Base-by-base conservation (phyloP, 768 basidiomycete genomes). In the Tulasnella sp. region DNA sequence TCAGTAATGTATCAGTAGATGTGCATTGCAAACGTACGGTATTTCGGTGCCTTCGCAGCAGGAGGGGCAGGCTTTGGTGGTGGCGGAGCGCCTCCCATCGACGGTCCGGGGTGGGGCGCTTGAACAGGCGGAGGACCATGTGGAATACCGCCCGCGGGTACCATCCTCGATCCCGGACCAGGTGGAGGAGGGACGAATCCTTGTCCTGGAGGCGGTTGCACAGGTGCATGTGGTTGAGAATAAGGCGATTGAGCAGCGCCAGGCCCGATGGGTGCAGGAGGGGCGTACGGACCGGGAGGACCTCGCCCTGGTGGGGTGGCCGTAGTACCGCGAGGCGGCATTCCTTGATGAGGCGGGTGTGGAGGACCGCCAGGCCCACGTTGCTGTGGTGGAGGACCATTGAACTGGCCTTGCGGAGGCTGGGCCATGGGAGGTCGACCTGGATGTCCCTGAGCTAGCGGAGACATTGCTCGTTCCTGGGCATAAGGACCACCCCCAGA, bases 21-120 rank as follows among this genome's bases (percentile, higher is more conserved):
- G n/a, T n/a, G n/a, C n/a, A n/a, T n/a, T n/a, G n/a, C n/a, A 25
- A 8, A 77, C 80, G 67, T 62, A 83, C 81, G 82, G 68, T 83
- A 81, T 66, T 78, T 78, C 15, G 79, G 73, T 36, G 69, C 68
- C 9, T 73, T 70, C 31, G 76, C 71, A 6, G 73, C 72, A 36
- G 73, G 73, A 6, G 70, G 70, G 29, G 70, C 70, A 2, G 69
- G 61, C 12, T 63, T 64, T 17, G 67, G 73, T 19, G 75, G 73
- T 15, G 73, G 74, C 60, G 15, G 50, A 17, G n/a, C n/a, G 14
- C 45, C 37, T 19, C 19, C 37, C 12, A 39, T 39, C 12, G 37
- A 12, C 12, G 37, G 12, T 39, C 37, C 37, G 12, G 37, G 37
- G 19, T 12, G 19, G 12, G 12, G 37, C 12, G 19, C 12, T 39